A percentile compares a stretch with the other conserved stretches of the same genome.
Conservation (phyloP, 73 alveolate genomes). For the Uronychia setigera region DNA sequence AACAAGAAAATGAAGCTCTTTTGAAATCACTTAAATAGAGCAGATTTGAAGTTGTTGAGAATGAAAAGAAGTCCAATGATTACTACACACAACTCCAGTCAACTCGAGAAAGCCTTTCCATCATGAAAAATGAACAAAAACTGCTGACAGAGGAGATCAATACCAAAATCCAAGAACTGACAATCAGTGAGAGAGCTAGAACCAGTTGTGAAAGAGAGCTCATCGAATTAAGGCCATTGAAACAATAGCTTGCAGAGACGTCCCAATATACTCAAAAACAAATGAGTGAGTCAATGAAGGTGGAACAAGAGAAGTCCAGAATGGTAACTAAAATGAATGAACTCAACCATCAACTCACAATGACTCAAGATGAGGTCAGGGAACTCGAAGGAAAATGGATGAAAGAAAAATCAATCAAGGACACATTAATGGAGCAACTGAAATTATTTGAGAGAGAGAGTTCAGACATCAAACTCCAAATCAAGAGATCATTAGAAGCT, state of each 20-base stretch:
- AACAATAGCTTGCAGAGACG: conserved; percentile 12
- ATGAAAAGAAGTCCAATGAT: conserved; percentile 41
- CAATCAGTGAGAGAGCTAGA: conserved; percentile 16
- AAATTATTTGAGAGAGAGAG: conserved; percentile 49
- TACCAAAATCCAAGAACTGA: conserved; percentile 21
- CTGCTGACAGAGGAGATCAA: conserved; percentile 50
- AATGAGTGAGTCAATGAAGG: conserved; percentile 26
- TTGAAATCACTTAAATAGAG: conserved; percentile 19
- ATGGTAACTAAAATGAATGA: conserved; percentile 12
- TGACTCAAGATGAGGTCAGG: conserved; percentile 11
- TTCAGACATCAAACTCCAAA: conserved; percentile 21
- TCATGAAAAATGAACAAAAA: conserved; percentile 44
- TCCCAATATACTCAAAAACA: conserved; percentile 1
- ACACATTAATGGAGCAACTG: conserved; percentile 31
- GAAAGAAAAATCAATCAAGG: not conserved
- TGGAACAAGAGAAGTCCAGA: conserved; percentile 40
- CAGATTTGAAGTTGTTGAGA: conserved; percentile 36
- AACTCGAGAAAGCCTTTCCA: conserved; percentile 27
- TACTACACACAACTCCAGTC: conserved; percentile 37
- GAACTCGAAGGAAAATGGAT: conserved; percentile 24
- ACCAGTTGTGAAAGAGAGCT: conserved; percentile 53
- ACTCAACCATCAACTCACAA: not conserved
- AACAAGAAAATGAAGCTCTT: conserved; percentile 30
- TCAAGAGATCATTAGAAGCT: conserved; percentile 33
- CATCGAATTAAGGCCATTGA: conserved; percentile 59